phyloP scores from a whole-genome alignment of 139 green algal species.

The Chlamydomonas urium region DNA sequence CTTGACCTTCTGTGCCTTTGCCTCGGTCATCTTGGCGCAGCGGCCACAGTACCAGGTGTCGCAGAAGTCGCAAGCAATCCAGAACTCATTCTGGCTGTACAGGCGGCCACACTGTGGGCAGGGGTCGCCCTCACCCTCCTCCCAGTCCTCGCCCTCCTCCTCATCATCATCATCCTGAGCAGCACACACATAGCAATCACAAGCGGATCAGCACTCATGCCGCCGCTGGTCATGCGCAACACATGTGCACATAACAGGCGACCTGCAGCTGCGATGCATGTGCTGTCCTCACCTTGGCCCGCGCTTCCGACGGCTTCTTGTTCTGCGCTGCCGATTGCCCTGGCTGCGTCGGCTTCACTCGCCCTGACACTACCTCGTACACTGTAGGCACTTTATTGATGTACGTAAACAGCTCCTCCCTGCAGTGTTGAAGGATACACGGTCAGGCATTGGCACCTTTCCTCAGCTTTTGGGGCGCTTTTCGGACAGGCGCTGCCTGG shows the following conservation, averaged over 20 bases:
- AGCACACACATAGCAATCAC: background rate
- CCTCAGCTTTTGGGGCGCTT: too few species aligned
- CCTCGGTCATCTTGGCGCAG: constrained; percentile 60
- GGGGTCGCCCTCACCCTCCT: constrained; percentile 71
- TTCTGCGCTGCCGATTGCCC: background rate
- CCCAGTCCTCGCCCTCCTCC: constrained; percentile 34
- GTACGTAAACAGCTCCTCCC: constrained; percentile 77
- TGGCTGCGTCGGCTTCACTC: constrained; percentile 17
- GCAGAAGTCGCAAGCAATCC: constrained; percentile 74
- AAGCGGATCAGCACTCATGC: too few species aligned
- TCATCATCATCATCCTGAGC: constrained; percentile 19
- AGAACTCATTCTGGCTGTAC: constrained; percentile 75
- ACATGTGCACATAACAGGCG: too few species aligned
- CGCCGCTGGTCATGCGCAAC: too few species aligned
- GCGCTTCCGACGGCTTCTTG: too few species aligned
- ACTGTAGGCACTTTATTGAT: constrained; percentile 86
- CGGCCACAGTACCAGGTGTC: constrained; percentile 70
- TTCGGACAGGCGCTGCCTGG: too few species aligned
- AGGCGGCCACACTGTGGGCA: constrained; percentile 60
- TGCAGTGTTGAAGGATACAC: too few species aligned
- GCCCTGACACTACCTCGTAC: constrained; percentile 79
- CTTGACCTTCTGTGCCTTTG: constrained; percentile 55
- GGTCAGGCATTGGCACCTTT: too few species aligned
- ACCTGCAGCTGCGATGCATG: too few species aligned
- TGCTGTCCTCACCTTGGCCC: too few species aligned